Conservation (phyloP, 306 rosid genomes). For the Datisca glomerata region DNA sequence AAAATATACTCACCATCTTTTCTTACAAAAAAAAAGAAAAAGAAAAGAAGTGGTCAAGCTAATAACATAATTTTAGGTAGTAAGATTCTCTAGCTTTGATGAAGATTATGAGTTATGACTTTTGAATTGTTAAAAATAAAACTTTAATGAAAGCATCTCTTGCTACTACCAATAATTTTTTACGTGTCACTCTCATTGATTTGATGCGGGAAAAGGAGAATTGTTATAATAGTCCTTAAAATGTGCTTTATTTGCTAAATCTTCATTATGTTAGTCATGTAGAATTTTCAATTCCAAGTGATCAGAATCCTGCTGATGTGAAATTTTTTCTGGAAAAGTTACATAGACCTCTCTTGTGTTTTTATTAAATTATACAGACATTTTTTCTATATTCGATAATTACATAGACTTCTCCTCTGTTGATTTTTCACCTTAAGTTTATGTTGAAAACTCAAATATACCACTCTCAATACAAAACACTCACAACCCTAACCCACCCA, state of each 20-base stretch:
- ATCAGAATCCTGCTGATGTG: conserved; percentile 22
- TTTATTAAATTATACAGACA: too few relatives aligned
- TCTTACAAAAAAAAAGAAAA: too few relatives aligned
- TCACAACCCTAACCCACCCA: too few relatives aligned
- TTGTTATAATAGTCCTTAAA: conserved; percentile 8
- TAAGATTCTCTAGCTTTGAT: conserved; percentile 1
- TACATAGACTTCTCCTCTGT: too few relatives aligned
- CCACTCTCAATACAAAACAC: too few relatives aligned
- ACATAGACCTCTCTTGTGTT: too few relatives aligned
- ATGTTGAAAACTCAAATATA: too few relatives aligned
- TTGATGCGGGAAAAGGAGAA: too few relatives aligned
- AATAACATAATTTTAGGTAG: conserved; percentile 3
- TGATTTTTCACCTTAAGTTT: too few relatives aligned
- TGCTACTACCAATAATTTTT: conserved; percentile 7
- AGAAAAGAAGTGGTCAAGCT: conserved; percentile 15
- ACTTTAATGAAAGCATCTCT: conserved; percentile 29
- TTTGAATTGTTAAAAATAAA: conserved; percentile 3
- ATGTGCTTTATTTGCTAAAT: conserved; percentile 15
- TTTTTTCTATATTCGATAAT: too few relatives aligned
- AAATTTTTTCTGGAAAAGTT: too few relatives aligned
- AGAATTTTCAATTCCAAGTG: conserved; percentile 13
- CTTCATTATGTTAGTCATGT: conserved; percentile 6
- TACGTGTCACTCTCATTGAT: neutral
- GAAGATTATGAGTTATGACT: conserved; percentile 18
- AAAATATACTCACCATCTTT: too few relatives aligned